These are phyloP conservation scores for Rhizopus sp. DNA, from an alignment of 371 early-diverging fungal genomes.

Conservation along the genomic window DNA sequence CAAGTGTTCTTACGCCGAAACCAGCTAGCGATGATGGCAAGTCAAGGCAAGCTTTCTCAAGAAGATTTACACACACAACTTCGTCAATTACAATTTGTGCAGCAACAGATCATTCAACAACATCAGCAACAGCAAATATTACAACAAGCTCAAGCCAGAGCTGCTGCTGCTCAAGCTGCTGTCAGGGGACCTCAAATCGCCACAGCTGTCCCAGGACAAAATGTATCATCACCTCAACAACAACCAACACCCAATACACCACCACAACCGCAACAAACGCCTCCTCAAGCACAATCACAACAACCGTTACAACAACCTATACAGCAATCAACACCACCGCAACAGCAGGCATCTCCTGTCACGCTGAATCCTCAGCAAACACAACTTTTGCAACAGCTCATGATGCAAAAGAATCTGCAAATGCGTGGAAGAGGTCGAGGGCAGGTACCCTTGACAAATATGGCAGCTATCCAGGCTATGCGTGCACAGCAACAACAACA, in stretches of 20 bases:
- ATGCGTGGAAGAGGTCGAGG: constrained; percentile 39
- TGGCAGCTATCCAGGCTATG: constrained; percentile 31
- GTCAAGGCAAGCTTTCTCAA: constrained; percentile 29
- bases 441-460: constrained; percentile 26
- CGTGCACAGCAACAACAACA: constrained; percentile 17
- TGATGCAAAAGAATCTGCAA: constrained; percentile 30
- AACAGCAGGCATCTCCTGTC: constrained; percentile 8
- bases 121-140: constrained; percentile 38
- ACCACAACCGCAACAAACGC: constrained; percentile 29
- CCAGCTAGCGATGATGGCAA: constrained; percentile 29
- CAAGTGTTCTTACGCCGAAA: constrained; percentile 36
- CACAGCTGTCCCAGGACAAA: constrained; percentile 24
- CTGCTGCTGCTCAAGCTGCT: constrained; percentile 8
- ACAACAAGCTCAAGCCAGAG: constrained; percentile 31
- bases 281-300: constrained; percentile 14
- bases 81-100: constrained; percentile 35
- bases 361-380: constrained; percentile 30
- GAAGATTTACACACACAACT: constrained; percentile 27
- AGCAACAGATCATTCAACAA: constrained; percentile 35
- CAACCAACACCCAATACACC: constrained; percentile 18
- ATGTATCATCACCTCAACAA: constrained; percentile 16
- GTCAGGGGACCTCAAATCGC: constrained; percentile 11
- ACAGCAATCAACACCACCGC: constrained; percentile 12
- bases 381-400: constrained; percentile 37
- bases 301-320: constrained; percentile 8